Base-by-base conservation (phyloP, 1,139 yeast species). In the Candida sp. region DNA sequence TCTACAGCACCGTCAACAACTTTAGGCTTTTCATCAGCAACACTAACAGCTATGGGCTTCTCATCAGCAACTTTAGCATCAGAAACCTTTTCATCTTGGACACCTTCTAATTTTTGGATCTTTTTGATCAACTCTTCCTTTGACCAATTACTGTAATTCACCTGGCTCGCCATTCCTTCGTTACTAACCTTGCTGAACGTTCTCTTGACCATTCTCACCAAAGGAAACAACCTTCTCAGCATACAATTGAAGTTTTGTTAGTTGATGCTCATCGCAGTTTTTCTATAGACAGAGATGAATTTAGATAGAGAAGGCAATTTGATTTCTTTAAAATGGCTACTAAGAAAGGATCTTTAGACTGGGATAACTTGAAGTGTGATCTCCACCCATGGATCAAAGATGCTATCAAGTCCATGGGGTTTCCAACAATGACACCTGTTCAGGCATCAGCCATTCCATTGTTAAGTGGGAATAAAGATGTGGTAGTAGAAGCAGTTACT, bases 401-500 rank as follows among this genome's bases (percentile, higher is more conserved):
- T 3, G 96, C 96, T 2, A 74, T 91, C 25, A 66, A 68, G 19
- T 79, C 91, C 1, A 64, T 86, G 51, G 97, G 96, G 1, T 91
- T 79, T 58, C 77, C 80, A 2, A 67, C 79, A 12, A 90, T 93
- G 97, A 93, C 99, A 0, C 97, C 99, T 0, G 99, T 93, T 0
- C 99, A 93, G 60, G 99, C 99, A 0, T 82, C 98, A 0, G 86
- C 96, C 0, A 87, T 93, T 41, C 99, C 99, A 0, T 69, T 91
- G 43, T 80, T 95, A 53, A 66, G 86, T 38, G 84, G 84, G n/a
- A 87, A 91, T 56, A 93, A 93, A 58, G 99, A 93, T 65, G 98
- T 93, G 7, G 96, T 95, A 7, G 97, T 90, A 2, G 97, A 91
- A 58, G 90, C 98, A 0, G 97, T 90, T 2, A 93, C 99, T 0